Evolutionary conservation across 305 asterid genomes (phyloP).

Genomic region (Solanum hybrid): DNA sequence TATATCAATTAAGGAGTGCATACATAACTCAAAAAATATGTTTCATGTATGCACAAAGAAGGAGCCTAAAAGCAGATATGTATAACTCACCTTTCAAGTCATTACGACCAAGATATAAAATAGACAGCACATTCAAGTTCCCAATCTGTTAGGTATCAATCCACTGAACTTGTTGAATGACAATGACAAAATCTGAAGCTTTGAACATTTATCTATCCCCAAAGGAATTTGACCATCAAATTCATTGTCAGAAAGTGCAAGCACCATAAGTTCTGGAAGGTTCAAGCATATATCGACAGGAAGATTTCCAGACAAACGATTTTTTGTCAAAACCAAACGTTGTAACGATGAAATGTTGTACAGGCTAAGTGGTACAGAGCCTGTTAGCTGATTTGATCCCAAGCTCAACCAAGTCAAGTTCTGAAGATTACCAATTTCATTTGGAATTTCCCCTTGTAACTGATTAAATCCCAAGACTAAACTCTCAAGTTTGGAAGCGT

Average conservation of each 20-base stretch:
- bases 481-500: constrained; percentile 4
- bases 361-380: constrained; percentile 1
- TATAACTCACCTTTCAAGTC: constrained; percentile 20
- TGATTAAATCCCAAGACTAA: constrained; percentile 11
- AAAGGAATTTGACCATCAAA: neutral
- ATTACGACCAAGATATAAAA: constrained; percentile 27
- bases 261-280: neutral
- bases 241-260: neutral
- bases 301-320: constrained; percentile 12
- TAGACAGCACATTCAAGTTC: constrained; percentile 21
- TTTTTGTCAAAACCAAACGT: constrained; percentile 1
- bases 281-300: constrained; percentile 6
- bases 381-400: constrained; percentile 2
- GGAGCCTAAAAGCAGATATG: neutral
- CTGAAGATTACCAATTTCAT: constrained; percentile 3
- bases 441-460: constrained; percentile 21
- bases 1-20: neutral
- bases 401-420: constrained; percentile 3
- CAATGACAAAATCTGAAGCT: neutral
- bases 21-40: neutral
- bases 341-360: constrained; percentile 11
- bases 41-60: neutral
- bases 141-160: constrained; percentile 27
- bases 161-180: constrained; percentile 2
- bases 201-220: neutral